phyloP scores from a whole-genome alignment of 345 rosid genomes.

The Erucastrum elatum region DNA sequence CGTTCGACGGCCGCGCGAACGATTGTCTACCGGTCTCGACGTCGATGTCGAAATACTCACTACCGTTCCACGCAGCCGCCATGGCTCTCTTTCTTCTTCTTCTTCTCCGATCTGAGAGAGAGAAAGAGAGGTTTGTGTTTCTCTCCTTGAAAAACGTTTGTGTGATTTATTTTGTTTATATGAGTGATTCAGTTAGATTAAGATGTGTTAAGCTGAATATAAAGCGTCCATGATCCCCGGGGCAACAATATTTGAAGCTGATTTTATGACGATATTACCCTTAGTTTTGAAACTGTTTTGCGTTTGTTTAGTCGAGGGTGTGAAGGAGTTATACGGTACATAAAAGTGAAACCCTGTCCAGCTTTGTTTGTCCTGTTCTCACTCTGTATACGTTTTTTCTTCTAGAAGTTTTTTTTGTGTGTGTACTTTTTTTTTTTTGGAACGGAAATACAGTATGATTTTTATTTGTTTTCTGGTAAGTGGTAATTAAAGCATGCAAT shows the following conservation, averaged over 20 bases:
- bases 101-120: neutral
- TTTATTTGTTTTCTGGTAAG: neutral
- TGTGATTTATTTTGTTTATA: neutral
- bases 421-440: conserved; percentile 5
- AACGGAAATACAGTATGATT: neutral
- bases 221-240: conserved; percentile 32
- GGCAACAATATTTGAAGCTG: conserved; percentile 18
- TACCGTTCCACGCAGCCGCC: conserved; percentile 72
- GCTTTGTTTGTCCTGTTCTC: conserved; percentile 30
- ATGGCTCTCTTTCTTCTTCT: conserved; percentile 22
- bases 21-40: conserved; percentile 49
- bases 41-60: conserved; percentile 75
- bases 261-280: neutral
- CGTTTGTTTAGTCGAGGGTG: neutral
- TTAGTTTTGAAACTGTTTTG: neutral
- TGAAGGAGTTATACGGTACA: neutral
- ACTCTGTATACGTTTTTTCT: neutral
- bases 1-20: conserved; percentile 70
- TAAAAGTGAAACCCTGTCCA: neutral
- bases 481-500: neutral
- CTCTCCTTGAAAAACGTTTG: conserved; percentile 12
- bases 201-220: neutral
- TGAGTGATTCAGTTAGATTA: conserved; percentile 19
- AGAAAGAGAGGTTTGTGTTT: neutral
- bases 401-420: neutral